Evolutionary conservation across 257 asterid species (phyloP).

Genomic region (Cinchona pubescens): DNA sequence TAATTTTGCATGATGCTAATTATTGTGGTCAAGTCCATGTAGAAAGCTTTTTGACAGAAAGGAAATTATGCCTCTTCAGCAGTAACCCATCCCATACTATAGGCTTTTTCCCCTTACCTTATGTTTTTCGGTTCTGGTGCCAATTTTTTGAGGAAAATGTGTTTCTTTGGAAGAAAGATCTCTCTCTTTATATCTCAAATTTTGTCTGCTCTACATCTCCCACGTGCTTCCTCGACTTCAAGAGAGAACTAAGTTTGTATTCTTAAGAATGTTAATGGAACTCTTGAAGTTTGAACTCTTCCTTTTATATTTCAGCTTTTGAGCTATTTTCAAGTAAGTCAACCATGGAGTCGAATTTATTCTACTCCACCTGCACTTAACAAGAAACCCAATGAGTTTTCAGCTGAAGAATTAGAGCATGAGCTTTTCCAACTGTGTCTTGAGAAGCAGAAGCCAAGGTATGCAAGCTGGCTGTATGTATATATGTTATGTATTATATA

Average conservation of each 20-base stretch:
- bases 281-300: no score
- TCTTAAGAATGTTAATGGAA: no score
- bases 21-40: neutral
- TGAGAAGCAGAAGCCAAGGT: slow-evolving; percentile 56
- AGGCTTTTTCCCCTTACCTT: neutral
- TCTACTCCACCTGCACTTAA: slow-evolving; percentile 34
- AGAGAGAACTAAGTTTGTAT: neutral
- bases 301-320: no score
- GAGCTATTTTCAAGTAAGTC: slow-evolving; percentile 43
- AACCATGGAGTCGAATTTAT: slow-evolving; percentile 63
- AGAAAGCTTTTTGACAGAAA: neutral
- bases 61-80: neutral
- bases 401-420: slow-evolving; percentile 48
- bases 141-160: neutral
- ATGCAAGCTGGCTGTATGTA: slow-evolving; percentile 14
- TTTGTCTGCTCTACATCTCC: neutral
- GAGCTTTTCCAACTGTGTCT: slow-evolving; percentile 46
- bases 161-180: neutral
- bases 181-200: neutral
- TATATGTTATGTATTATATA: no score
- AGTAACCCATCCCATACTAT: neutral
- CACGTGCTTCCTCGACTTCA: neutral
- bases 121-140: neutral
- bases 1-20: neutral
- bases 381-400: slow-evolving; percentile 45